A percentile compares a stretch with the other conserved stretches of the same genome.
Conservation (phyloP, 2,329 filamentous ascomycete genomes). For the Incumbomyces lentus region DNA sequence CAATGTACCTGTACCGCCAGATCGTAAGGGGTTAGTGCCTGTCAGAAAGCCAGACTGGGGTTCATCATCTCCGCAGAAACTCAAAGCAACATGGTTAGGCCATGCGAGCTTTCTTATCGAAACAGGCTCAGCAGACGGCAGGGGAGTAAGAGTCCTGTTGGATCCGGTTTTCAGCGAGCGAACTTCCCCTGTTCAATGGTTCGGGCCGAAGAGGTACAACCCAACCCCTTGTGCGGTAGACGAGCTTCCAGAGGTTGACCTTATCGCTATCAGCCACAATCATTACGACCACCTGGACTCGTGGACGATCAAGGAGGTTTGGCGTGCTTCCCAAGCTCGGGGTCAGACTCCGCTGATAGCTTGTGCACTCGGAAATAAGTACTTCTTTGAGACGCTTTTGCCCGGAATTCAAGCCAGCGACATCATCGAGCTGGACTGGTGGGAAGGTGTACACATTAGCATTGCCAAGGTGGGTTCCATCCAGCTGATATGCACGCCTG, state of each 20-base stretch:
- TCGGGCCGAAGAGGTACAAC: slow-evolving; percentile 44
- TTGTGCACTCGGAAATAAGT: slow-evolving; percentile 61
- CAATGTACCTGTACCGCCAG: slow-evolving; percentile 34
- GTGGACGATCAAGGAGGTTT: slow-evolving; percentile 29
- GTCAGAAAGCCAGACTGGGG: slow-evolving; percentile 23
- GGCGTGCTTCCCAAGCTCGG: neutral
- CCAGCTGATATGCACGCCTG: slow-evolving; percentile 36
- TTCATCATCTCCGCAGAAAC: neutral
- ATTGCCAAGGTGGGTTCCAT: slow-evolving; percentile 28
- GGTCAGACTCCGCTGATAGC: neutral
- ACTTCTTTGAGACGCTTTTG: slow-evolving; percentile 61
- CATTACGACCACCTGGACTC: slow-evolving; percentile 48
- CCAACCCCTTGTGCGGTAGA: slow-evolving; percentile 40
- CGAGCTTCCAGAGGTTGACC: slow-evolving; percentile 42
- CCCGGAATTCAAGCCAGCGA: slow-evolving; percentile 32
- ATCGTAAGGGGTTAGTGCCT: slow-evolving; percentile 31
- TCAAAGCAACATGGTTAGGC: slow-evolving; percentile 43
- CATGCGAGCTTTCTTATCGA: slow-evolving; percentile 43
- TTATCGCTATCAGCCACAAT: slow-evolving; percentile 45
- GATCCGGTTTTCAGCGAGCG: slow-evolving; percentile 45
- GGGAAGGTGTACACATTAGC: slow-evolving; percentile 32
- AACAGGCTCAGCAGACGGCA: slow-evolving; percentile 23
- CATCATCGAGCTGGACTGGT: slow-evolving; percentile 42
- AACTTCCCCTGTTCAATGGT: slow-evolving; percentile 36
- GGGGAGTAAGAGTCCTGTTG: slow-evolving; percentile 39